A percentile compares a stretch with the other conserved stretches of the same genome.
Conservation (phyloP, 768 basidiomycete genomes). For the Pleurotus salmoneostramineus region DNA sequence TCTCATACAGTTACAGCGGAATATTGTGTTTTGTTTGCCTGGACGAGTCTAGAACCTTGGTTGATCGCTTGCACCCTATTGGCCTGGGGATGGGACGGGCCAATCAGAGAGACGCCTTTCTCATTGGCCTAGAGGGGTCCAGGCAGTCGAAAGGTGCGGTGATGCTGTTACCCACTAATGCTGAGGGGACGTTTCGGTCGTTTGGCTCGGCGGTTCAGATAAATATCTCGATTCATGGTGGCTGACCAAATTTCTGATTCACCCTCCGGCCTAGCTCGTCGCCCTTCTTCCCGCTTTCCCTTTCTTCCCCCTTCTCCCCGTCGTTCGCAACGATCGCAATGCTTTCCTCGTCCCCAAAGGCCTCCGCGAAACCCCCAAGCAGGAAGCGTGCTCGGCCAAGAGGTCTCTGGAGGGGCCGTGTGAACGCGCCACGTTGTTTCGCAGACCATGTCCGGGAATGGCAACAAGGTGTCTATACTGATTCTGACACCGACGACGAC, state of each 20-base stretch:
- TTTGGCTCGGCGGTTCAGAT: slow-evolving; percentile 17
- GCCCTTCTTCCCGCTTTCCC: slow-evolving; percentile 6
- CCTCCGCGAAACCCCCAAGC: slow-evolving; percentile 5
- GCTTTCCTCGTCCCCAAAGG: slow-evolving; percentile 14
- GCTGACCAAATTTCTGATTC: slow-evolving; percentile 15
- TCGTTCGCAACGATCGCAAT: slow-evolving; percentile 7
- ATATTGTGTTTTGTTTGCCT: slow-evolving; percentile 7
- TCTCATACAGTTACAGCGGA: background rate
- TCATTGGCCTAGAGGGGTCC: slow-evolving; percentile 8
- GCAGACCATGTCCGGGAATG: slow-evolving; percentile 18
- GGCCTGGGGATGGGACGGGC: background rate
- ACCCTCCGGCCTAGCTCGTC: slow-evolving; percentile 10
- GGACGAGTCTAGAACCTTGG: background rate
- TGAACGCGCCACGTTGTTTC: slow-evolving; percentile 24
- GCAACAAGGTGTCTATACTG: slow-evolving; percentile 11
- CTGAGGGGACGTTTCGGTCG: slow-evolving; percentile 8
- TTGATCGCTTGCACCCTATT: slow-evolving; percentile 3
- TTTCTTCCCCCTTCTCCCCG: slow-evolving; percentile 11
- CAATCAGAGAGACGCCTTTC: background rate
- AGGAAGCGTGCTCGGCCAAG: slow-evolving; percentile 27
- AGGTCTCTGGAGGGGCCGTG: slow-evolving; percentile 44
- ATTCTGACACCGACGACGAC: slow-evolving; percentile 16
- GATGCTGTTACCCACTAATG: slow-evolving; percentile 7
- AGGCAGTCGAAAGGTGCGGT: slow-evolving; percentile 4
- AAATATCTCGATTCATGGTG: slow-evolving; percentile 17